Base-by-base conservation (phyloP, 148 eudicot species). In the Suaeda aralocaspica region DNA sequence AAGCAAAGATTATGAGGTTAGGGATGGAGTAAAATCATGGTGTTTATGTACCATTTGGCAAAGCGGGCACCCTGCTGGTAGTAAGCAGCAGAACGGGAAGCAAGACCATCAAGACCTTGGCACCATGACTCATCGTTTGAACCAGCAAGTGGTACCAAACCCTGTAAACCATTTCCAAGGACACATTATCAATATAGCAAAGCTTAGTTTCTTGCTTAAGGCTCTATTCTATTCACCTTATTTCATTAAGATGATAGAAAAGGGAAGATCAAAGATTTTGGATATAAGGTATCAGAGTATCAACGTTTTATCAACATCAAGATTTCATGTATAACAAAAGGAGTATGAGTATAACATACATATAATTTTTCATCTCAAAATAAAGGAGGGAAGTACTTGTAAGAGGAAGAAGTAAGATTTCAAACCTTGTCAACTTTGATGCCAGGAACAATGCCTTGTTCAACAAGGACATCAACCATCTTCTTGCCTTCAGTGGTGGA, bases 61-160 rank as follows among this genome's bases (percentile, higher is more conserved):
- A 92, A 92, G 69, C 97, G 97, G 59, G 96, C 97, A 51, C 97
- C 97, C 72, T 89, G 92, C 78, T 92, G 91, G 81, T 92, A 89
- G 82, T 89, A 92, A 66, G 96, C 91, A 58, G 96, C 92, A 45
- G 88, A 59, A 84, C 97, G 96, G 29, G 96, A 89, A 76, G 97
- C 97, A 56, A 92, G 92, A 26, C 97, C 97, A 66, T 92, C 97
- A 56, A 92, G 96, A 68, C 97, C 97, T 81, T 92, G 96, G 86
- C 92, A 89, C 96, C 96, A 89, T 2, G 97, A 89, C 83, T 92
- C 97, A 21, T 88, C 76, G 57, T 92, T 92, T 28, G 92, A 87
- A 15, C 97, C 96, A 68, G 87, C 81, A 67, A 92, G 84, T 2
- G 96, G 96, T 19, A 92, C 97, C 86, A 89, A 78, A 83, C 97